A percentile compares a stretch with the other conserved stretches of the same genome.
Conservation (phyloP, 1,139 yeast species). For the Lodderomyces beijingensis region DNA sequence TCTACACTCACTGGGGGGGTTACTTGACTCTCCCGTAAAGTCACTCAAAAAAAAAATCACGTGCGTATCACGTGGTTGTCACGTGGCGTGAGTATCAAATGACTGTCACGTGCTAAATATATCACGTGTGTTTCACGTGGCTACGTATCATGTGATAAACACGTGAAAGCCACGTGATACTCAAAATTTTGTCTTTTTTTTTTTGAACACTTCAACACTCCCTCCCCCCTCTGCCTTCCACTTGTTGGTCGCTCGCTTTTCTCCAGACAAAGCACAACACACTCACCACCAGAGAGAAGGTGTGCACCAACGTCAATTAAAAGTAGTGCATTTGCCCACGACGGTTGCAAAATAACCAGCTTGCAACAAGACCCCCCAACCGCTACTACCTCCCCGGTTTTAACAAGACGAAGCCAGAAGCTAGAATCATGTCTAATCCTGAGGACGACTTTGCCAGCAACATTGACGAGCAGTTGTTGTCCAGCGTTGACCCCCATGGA, state of each 20-base stretch:
- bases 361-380: background rate
- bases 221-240: background rate
- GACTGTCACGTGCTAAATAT: no score
- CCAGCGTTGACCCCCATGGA: slow-evolving; percentile 20
- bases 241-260: no score
- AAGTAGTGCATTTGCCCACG: slow-evolving; percentile 10
- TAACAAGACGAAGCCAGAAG: background rate
- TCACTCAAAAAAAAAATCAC: no score
- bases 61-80: no score
- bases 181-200: background rate
- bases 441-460: slow-evolving; percentile 37
- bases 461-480: slow-evolving; percentile 44
- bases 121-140: no score
- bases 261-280: no score
- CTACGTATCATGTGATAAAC: no score
- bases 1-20: no score
- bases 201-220: slow-evolving; percentile 5
- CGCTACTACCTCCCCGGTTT: background rate
- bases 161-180: no score
- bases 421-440: slow-evolving; percentile 19
- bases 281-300: slow-evolving; percentile 1
- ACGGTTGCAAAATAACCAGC: slow-evolving; percentile 10
- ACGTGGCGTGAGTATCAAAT: no score
- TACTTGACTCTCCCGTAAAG: no score
- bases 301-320: slow-evolving; percentile 11